A percentile compares a stretch with the other conserved stretches of the same genome.
Evolutionary conservation across 2,329 filamentous ascomycete genomes (phyloP).

Genomic region (Thielaviopsis euricoi): DNA sequence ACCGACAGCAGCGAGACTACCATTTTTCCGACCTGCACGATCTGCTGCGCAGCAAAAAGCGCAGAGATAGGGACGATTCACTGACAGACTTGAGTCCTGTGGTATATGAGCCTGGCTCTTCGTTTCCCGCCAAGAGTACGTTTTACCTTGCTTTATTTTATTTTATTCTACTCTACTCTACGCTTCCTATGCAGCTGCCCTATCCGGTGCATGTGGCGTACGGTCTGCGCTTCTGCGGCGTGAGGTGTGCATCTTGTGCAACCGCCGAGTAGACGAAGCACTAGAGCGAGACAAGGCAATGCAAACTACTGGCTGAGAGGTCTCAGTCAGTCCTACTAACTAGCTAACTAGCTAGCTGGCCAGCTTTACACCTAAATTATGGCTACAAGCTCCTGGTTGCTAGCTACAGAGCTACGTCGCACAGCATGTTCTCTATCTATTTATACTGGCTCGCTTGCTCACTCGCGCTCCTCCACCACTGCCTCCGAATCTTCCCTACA

Average conservation of each 20-base stretch:
- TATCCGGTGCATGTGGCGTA: neutral
- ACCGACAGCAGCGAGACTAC: slow-evolving; percentile 1
- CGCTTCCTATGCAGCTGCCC: neutral
- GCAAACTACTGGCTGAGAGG: neutral
- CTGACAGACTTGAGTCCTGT: slow-evolving; percentile 3
- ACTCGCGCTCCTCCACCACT: neutral
- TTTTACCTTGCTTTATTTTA: neutral
- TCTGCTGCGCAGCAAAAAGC: slow-evolving; percentile 3
- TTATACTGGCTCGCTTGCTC: neutral
- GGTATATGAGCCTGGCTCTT: slow-evolving; percentile 5
- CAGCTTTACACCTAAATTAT: too few species aligned
- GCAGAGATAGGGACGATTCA: neutral
- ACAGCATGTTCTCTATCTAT: neutral
- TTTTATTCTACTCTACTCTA: neutral
- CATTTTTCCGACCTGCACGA: slow-evolving; percentile 3
- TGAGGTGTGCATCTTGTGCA: neutral
- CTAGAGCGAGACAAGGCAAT: neutral
- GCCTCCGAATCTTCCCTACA: neutral
- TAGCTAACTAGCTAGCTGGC: too few species aligned
- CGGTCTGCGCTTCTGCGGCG: neutral
- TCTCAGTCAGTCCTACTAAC: too few species aligned
- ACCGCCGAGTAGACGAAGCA: neutral
- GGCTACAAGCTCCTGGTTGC: too few species aligned
- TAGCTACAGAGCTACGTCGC: neutral
- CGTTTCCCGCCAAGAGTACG: slow-evolving; percentile 6